Evolutionary conservation across 441 rosid genomes (phyloP).

Genomic region (Metrosideros polymorpha): DNA sequence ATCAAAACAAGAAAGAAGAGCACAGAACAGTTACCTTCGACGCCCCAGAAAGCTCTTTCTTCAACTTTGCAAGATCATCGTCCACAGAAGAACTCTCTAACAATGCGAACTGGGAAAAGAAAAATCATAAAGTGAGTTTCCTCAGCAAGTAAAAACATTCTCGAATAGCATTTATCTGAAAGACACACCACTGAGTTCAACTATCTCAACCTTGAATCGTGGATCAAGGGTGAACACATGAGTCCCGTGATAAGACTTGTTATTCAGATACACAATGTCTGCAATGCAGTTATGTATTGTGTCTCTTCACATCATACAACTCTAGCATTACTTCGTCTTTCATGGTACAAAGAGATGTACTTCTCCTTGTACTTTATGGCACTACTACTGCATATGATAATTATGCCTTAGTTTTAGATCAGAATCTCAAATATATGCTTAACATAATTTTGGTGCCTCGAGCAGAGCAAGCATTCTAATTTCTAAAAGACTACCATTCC

Average conservation of each 20-base stretch:
- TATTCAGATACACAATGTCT: neutral
- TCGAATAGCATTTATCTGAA: neutral
- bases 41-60: slow-evolving; percentile 34
- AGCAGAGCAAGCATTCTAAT: neutral
- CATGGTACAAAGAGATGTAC: neutral
- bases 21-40: slow-evolving; percentile 25
- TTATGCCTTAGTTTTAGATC: neutral
- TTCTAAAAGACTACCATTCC: neutral
- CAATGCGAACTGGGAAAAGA: slow-evolving; percentile 29
- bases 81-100: slow-evolving; percentile 41
- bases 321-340: neutral
- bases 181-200: neutral
- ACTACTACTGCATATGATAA: neutral
- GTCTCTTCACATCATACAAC: neutral
- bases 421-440: neutral
- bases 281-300: neutral
- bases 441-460: neutral
- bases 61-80: slow-evolving; percentile 38
- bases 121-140: neutral
- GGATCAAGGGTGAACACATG: neutral
- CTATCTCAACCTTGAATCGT: neutral
- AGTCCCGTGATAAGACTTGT: neutral
- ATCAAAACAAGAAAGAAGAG: neutral
- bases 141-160: neutral
- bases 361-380: neutral